A percentile compares a stretch with the other conserved stretches of the same genome.
These are phyloP conservation scores for Santalum album DNA, from an alignment of 164 flowering plant species.

Conservation along the genomic window DNA sequence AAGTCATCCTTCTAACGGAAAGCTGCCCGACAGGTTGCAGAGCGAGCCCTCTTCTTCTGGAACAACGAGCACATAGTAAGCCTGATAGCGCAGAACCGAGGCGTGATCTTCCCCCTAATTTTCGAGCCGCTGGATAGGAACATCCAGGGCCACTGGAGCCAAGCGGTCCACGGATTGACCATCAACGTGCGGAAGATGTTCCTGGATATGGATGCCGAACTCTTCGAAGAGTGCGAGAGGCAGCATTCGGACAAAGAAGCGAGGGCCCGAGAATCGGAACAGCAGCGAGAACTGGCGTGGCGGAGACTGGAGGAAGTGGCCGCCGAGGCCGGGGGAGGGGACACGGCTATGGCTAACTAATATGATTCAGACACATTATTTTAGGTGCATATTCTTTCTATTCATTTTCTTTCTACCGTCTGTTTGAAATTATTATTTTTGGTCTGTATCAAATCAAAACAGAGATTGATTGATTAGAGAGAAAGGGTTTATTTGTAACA, in stretches of 20 bases:
- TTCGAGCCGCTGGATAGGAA: constrained; percentile 32
- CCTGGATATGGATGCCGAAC: constrained; percentile 30
- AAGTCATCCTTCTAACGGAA: background rate
- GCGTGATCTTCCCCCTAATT: constrained; percentile 26
- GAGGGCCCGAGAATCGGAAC: constrained; percentile 39
- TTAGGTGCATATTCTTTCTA: background rate
- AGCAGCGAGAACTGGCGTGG: constrained; percentile 57
- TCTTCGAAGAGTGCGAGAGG: constrained; percentile 59
- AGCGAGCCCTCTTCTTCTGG: constrained; percentile 35
- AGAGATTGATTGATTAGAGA: too few species aligned
- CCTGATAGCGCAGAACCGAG: constrained; percentile 26
- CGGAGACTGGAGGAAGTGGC: constrained; percentile 55
- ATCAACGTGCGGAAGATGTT: constrained; percentile 28
- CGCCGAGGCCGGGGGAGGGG: constrained; percentile 35
- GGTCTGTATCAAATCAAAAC: too few species aligned
- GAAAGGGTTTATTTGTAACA: too few species aligned
- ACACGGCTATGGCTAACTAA: constrained; percentile 33
- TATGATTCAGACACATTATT: background rate
- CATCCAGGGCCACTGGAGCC: constrained; percentile 29
- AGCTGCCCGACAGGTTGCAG: constrained; percentile 26
- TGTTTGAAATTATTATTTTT: background rate
- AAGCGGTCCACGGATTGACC: constrained; percentile 23
- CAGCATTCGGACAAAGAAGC: constrained; percentile 45
- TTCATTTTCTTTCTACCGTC: background rate
- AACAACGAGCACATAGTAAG: constrained; percentile 30